These are phyloP conservation scores for Sambucus nigra DNA, from an alignment of 129 eudicot genomes.

Conservation along the genomic window DNA sequence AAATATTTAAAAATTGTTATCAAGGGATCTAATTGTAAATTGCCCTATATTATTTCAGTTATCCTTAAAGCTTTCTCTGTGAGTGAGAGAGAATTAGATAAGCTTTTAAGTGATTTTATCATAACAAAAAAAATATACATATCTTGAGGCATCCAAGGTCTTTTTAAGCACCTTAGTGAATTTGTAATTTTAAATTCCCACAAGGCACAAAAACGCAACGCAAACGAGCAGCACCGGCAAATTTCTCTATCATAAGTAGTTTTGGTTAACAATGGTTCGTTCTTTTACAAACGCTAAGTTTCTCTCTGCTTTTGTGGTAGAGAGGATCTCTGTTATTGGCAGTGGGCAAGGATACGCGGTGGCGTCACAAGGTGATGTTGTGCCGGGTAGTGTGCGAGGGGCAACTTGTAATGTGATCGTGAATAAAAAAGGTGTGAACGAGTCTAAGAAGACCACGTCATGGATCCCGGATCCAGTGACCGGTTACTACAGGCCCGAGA, in stretches of 20 bases:
- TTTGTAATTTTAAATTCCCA: too few relatives aligned
- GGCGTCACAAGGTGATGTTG: conserved; percentile 22
- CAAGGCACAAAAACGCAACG: too few relatives aligned
- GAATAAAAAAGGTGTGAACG: conserved; percentile 47
- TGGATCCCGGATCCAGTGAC: conserved; percentile 92
- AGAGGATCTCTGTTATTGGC: conserved; percentile 7
- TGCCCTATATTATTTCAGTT: too few relatives aligned
- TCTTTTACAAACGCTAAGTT: conserved; percentile 56
- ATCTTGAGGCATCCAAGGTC: too few relatives aligned
- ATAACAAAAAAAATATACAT: too few relatives aligned
- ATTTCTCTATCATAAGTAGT: not conserved
- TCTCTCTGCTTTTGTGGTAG: conserved; percentile 39
- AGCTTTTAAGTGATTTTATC: too few relatives aligned
- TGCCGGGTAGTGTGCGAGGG: conserved; percentile 14
- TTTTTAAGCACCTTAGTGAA: too few relatives aligned
- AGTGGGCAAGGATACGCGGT: too few relatives aligned
- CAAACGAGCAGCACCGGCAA: not conserved
- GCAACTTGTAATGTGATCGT: conserved; percentile 24
- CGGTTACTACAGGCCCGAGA: conserved; percentile 82
- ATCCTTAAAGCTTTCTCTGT: too few relatives aligned
- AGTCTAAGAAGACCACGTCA: conserved; percentile 26
- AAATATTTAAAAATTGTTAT: too few relatives aligned
- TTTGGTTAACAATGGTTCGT: conserved; percentile 13
- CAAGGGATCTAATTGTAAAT: too few relatives aligned
- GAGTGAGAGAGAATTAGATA: too few relatives aligned